Evolutionary conservation across 805 yeast species (phyloP), one percentile per base, ranked within the genome.

Genomic region (Sugiyamaella lignohabitans): DNA sequence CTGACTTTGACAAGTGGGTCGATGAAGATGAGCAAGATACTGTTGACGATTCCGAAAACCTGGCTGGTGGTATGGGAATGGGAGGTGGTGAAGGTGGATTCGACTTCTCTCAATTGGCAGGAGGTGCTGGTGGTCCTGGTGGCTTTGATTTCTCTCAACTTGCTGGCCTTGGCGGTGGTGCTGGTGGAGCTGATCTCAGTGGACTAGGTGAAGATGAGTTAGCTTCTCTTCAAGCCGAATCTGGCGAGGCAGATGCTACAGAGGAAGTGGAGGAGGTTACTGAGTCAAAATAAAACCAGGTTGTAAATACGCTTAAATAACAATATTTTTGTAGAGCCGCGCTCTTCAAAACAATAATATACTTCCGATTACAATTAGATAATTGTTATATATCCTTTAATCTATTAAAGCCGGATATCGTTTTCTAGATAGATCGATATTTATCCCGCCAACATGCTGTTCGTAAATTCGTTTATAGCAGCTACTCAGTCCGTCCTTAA

Each of bases 1-100:
- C 98, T 11, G 98, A 91, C 63, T 91, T 91, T 62, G 96, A 89
- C 71, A 86, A 82, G 67, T 91, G 98, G 98, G 95, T 86, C 36
- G 98, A 91, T 63, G 98, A 91, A 71, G 98, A 91, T 63, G 98
- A 91, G 69, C 98, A 91, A 69, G 88, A 87, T 36, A 73, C 71
- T 8, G 82, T 73, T 37, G 74, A 68, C 20, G 78, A 67, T 3
- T 55, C 59, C 56, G 65, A 65, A 20, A 74, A 68, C 20, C 78
- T 66, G 3, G 55, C 59, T 56, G 65, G 65, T 20, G 71, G 66
- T 27, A 52, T 62, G 51, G 72, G 65, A 48, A 56, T 59, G 59
- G 61, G 51, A 46, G n/a, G n/a, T n/a, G n/a, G n/a, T n/a, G n/a
- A n/a, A n/a, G 64, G 57, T 23, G 70, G 65, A 29, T 48, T 63